Conservation (phyloP, 2,329 filamentous ascomycete species). For the Colletotrichum filicis region DNA sequence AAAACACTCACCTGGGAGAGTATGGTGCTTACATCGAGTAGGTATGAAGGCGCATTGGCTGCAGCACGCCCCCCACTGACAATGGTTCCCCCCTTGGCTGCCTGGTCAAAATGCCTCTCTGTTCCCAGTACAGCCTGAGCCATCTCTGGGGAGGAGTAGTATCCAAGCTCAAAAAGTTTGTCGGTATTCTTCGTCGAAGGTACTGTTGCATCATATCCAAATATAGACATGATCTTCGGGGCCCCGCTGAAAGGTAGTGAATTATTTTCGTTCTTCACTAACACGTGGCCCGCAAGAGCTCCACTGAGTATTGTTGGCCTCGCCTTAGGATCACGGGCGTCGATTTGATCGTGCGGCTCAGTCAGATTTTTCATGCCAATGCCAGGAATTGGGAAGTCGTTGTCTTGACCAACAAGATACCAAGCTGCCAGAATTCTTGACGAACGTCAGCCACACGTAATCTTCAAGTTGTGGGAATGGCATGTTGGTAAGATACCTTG, state of each 20-base stretch:
- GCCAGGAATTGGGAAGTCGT: slow-evolving; percentile 55
- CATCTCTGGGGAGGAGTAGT: slow-evolving; percentile 59
- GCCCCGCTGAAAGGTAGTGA: slow-evolving; percentile 70
- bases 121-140: slow-evolving; percentile 54
- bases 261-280: slow-evolving; percentile 78
- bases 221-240: slow-evolving; percentile 66
- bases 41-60: slow-evolving; percentile 61
- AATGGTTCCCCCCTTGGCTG: slow-evolving; percentile 62
- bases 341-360: slow-evolving; percentile 55
- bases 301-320: slow-evolving; percentile 58
- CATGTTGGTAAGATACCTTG: slow-evolving; percentile 39
- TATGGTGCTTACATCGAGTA: slow-evolving; percentile 52
- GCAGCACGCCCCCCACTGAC: slow-evolving; percentile 63
- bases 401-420: slow-evolving; percentile 67
- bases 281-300: slow-evolving; percentile 74
- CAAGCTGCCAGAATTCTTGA: slow-evolving; percentile 71
- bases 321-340: slow-evolving; percentile 60
- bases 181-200: slow-evolving; percentile 60
- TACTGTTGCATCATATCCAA: slow-evolving; percentile 72
- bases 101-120: slow-evolving; percentile 57
- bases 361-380: slow-evolving; percentile 73
- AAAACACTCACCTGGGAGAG: neutral
- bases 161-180: slow-evolving; percentile 54
- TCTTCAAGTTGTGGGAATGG: too few species aligned
- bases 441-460: slow-evolving; percentile 39